A percentile compares a stretch with the other conserved stretches of the same genome.
phyloP scores from a whole-genome alignment of 208 protist species.

The Leishmania turanica region DNA sequence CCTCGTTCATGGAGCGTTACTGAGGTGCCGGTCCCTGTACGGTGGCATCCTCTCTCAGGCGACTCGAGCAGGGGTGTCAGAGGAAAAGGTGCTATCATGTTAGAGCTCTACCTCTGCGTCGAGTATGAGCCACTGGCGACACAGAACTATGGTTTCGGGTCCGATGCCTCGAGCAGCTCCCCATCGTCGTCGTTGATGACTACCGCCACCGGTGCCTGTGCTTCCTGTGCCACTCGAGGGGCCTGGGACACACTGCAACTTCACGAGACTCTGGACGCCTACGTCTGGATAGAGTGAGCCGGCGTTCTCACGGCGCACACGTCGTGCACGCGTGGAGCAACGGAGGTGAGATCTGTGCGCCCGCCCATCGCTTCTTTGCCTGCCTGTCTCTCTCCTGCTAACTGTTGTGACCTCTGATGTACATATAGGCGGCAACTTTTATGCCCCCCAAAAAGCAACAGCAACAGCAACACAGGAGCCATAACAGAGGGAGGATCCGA shows the following conservation, averaged over 20 bases:
- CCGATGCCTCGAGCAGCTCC: not conserved
- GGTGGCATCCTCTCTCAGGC: constrained; percentile 15
- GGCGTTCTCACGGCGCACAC: not conserved
- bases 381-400: not conserved
- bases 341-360: not conserved
- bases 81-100: not conserved
- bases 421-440: not conserved
- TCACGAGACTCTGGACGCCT: constrained; percentile 19
- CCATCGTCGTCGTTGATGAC: not conserved
- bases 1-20: constrained; percentile 15
- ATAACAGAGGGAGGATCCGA: not conserved
- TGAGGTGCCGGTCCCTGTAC: constrained; percentile 29
- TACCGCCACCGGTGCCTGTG: not conserved
- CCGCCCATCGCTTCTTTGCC: too few species aligned
- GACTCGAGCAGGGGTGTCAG: not conserved
- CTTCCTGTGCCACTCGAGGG: not conserved
- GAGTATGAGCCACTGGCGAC: constrained; percentile 16
- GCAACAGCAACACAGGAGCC: not conserved
- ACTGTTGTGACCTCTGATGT: not conserved
- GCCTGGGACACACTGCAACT: constrained; percentile 10
- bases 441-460: not conserved
- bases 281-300: constrained; percentile 20
- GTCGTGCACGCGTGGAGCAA: not conserved
- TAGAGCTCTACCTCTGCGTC: constrained; percentile 22
- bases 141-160: not conserved